Base-by-base conservation (phyloP, 352 stramenopile genomes). In the Pythium phragmitis region DNA sequence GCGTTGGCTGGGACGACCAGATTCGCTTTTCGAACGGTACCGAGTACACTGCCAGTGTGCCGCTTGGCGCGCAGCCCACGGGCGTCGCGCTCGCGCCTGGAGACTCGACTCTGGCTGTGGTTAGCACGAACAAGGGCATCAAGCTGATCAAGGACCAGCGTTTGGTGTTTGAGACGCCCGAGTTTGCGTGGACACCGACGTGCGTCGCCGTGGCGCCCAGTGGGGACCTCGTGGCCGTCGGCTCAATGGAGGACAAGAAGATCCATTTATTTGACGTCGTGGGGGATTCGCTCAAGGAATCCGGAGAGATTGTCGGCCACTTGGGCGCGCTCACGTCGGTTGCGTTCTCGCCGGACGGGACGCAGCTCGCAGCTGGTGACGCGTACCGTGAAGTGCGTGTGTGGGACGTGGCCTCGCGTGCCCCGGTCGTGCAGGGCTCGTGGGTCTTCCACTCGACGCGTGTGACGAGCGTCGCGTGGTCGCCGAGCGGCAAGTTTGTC, bases 401-500 rank as follows among this genome's bases (percentile, higher is more conserved):
- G 34, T 98, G 87, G 84, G 82, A 96, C 50, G 85, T 91, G 4
- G 87, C 80, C 3, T 84, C 77, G 23, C 91, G 84, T 59, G 78
- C 81, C 0, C 75, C 96, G 45, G 81, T 97, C 65, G 80, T 97
- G 37, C 94, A 97, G 66, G 89, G 89, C 21, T 75, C 91, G 73
- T 99, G 96, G 96, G 96, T 98, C 21, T 98, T 97, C 79, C 96
- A 99, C 77, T 96, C 96, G 55, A 97, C 96, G 62, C 85, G 86
- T 23, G 92, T 99, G 46, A 97, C 88, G 28, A 93, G 79, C 47
- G 75, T 99, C 8, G 86, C 95, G 30, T 99, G 97, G 94, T 95
- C 91, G 26, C 86, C 87, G 2, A 94, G 96, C 65, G 88, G 94
- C 60, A 87, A 89, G 49, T 88, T 95, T 37, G 68, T 99, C 7